These are phyloP conservation scores for Phytophthora megakarya DNA, from an alignment of 352 stramenopile genomes.

Conservation along the genomic window DNA sequence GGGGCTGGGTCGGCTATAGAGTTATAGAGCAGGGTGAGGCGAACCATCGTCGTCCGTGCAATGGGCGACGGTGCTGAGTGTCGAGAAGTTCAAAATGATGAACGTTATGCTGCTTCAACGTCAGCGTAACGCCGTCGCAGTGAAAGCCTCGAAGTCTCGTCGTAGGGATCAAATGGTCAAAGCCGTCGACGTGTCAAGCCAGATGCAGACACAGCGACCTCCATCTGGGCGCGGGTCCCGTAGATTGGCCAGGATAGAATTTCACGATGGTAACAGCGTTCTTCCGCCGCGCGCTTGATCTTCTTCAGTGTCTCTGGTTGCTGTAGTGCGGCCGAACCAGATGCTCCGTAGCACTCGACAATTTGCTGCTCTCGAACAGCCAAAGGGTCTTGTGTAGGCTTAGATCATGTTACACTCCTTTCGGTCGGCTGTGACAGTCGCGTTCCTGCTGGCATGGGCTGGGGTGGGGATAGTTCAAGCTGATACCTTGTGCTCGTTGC, in stretches of 20 bases:
- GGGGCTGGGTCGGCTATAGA: background rate
- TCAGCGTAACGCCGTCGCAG: background rate
- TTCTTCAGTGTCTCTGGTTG: conserved; percentile 15
- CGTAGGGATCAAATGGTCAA: conserved; percentile 16
- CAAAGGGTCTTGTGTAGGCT: conserved; percentile 1
- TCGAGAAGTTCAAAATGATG: background rate
- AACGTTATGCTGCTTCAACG: background rate
- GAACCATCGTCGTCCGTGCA: background rate
- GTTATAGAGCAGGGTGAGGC: background rate
- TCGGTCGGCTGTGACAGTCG: conserved; percentile 10
- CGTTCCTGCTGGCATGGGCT: conserved; percentile 16
- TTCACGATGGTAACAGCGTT: conserved; percentile 26
- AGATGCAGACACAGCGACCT: conserved; percentile 25
- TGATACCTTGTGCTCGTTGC: conserved; percentile 58
- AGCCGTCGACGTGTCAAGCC: conserved; percentile 8
- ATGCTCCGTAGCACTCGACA: conserved; percentile 20
- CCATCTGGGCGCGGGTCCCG: conserved; percentile 25
- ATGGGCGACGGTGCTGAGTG: background rate
- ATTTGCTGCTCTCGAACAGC: conserved; percentile 28
- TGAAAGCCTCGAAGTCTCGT: conserved; percentile 6
- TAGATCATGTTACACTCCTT: conserved; percentile 26
- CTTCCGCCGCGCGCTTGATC: conserved; percentile 16
- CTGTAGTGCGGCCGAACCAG: conserved; percentile 6
- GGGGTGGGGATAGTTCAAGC: conserved; percentile 20
- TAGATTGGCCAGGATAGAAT: conserved; percentile 33